Conservation (phyloP, 129 eudicot genomes). For the Deinandra increscens region DNA sequence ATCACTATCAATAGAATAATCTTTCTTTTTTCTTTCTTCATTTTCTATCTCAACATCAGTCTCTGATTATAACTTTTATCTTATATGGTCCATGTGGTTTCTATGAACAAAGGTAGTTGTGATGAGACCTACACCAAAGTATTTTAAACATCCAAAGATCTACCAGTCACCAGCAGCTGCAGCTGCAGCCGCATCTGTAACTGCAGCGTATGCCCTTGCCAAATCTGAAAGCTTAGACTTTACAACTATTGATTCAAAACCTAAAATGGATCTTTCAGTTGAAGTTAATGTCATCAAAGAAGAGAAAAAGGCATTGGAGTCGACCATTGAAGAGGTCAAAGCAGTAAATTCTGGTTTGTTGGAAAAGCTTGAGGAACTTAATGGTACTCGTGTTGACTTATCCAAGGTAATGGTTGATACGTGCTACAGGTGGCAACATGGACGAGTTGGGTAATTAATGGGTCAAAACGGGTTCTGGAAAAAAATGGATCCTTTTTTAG, state of each 20-base stretch:
- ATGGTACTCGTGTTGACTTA: constrained; percentile 56
- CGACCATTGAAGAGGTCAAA: constrained; percentile 48
- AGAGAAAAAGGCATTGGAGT: constrained; percentile 65
- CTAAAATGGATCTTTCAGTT: constrained; percentile 49
- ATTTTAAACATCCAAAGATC: constrained; percentile 61
- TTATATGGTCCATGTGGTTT: constrained; percentile 14
- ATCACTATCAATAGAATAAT: neutral
- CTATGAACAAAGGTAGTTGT: constrained; percentile 52
- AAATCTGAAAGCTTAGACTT: constrained; percentile 54
- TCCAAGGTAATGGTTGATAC: constrained; percentile 54
- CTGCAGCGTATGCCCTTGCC: constrained; percentile 84
- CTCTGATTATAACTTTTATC: constrained; percentile 10
- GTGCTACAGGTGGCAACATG: neutral
- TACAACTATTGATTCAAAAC: constrained; percentile 34
- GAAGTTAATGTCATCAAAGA: constrained; percentile 46
- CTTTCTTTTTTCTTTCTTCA: neutral
- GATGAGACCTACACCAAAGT: constrained; percentile 72
- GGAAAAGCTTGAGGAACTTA: constrained; percentile 66
- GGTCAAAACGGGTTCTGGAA: neutral
- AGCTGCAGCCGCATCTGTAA: constrained; percentile 97
- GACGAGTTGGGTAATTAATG: neutral
- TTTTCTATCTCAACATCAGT: constrained; percentile 17
- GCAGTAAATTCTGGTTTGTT: constrained; percentile 55
- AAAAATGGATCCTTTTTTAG: too few relatives aligned
- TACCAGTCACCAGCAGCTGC: constrained; percentile 95